Evolutionary conservation across 1,284 basidiomycete species (phyloP).

Genomic region (Salmacisia buchloeana): DNA sequence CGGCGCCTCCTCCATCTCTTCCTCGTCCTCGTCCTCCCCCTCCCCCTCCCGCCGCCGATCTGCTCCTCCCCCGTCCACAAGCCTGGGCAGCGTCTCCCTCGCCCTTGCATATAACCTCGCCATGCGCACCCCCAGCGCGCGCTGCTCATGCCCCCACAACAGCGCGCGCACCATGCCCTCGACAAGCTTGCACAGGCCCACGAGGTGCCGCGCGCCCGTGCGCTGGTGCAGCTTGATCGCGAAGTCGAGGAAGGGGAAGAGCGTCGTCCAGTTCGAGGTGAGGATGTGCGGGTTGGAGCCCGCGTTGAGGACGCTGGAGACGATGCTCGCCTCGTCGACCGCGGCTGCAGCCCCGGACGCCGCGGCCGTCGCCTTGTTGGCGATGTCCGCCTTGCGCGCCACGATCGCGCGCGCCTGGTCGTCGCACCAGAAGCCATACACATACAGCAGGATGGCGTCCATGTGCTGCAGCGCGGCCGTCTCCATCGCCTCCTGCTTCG

Average conservation of each 20-base stretch:
- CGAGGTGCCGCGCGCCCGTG: neutral
- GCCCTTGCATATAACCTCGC: neutral
- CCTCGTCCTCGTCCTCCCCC: neutral
- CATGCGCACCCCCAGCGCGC: neutral
- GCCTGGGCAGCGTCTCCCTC: neutral
- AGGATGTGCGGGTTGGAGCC: no score
- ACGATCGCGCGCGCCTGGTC: constrained; percentile 38
- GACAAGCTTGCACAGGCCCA: neutral
- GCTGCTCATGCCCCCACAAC: neutral
- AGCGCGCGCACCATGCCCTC: neutral
- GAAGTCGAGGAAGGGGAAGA: constrained; percentile 1
- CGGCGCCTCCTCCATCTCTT: neutral
- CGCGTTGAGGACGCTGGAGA: no score
- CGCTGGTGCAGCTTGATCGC: neutral
- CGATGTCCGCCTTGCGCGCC: neutral
- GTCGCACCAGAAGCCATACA: constrained; percentile 55
- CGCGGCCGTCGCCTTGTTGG: neutral
- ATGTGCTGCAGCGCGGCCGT: constrained; percentile 53
- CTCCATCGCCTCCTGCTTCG: constrained; percentile 19
- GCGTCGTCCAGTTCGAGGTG: neutral
- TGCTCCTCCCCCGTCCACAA: no score
- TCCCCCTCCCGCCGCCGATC: no score
- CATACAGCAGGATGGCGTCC: constrained; percentile 55
- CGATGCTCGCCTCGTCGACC: no score
- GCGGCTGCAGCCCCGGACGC: neutral